These are phyloP conservation scores for Quambalaria eucalypti DNA, from an alignment of 1,284 basidiomycete species.

Conservation along the genomic window DNA sequence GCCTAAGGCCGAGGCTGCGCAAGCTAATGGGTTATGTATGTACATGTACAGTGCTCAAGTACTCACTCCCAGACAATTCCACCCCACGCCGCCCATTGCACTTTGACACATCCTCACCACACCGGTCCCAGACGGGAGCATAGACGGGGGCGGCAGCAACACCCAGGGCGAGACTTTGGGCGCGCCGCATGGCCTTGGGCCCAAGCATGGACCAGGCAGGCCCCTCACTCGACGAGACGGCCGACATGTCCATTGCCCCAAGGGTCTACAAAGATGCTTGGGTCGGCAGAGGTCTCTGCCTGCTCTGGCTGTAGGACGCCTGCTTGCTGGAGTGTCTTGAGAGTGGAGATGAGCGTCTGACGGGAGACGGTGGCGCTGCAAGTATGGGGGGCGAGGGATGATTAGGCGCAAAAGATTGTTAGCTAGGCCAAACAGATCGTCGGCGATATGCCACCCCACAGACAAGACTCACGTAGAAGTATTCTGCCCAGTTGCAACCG, in stretches of 20 bases:
- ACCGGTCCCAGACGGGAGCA: too few relatives aligned
- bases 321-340: conserved; percentile 28
- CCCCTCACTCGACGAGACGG: background rate
- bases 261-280: background rate
- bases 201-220: too few relatives aligned
- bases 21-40: too few relatives aligned
- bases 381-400: conserved; percentile 17
- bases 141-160: too few relatives aligned
- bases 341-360: conserved; percentile 16
- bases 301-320: conserved; percentile 18
- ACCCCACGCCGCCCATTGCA: too few relatives aligned
- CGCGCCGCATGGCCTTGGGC: too few relatives aligned
- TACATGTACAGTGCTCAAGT: too few relatives aligned
- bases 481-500: background rate
- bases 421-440: background rate
- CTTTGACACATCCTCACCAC: too few relatives aligned
- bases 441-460: too few relatives aligned
- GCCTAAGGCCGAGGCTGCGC: too few relatives aligned
- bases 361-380: conserved; percentile 20
- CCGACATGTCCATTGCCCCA: background rate
- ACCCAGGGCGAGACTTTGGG: too few relatives aligned
- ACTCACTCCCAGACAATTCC: too few relatives aligned
- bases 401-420: background rate
- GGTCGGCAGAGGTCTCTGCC: background rate
- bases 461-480: background rate